Base-by-base conservation (phyloP, 352 stramenopile genomes). In the Phytophthora megakarya region DNA sequence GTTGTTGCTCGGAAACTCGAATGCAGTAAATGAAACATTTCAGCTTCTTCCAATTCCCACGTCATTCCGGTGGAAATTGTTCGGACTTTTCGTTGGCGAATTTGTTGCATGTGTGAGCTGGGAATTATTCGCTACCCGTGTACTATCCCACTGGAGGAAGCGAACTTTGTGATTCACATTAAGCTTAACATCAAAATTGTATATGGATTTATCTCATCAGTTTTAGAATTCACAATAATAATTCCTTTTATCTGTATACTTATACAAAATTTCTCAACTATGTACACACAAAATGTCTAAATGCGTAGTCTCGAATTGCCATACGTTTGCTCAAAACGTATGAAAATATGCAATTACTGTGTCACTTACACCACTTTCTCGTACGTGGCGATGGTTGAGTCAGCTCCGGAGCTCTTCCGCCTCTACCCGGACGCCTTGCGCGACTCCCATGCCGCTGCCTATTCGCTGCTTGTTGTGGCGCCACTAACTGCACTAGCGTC, bases 381-480 rank as follows among this genome's bases (percentile, higher is more conserved):
- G 40, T 50, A 67, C 15, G 30, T 50, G 19, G 44, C 45, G 32
- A 35, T 32, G 37, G 35, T 21, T 18, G 33, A 26, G 35, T 43
- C 66, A 55, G 15, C 59, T 61, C 61, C 65, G 18, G 64, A 68
- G 53, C 72, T 85, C 57, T 81, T 78, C 57, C 61, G 48, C 39
- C 64, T 86, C 48, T 78, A 72, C 54, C 73, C 73, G 15, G 76
- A 85, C 48, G 80, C 82, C 28, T 43, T 79, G 18, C 65, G 77
- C 16, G 77, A 88, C 63, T 75, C 73, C 33, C 55, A 74, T 37
- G 39, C 70, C 13, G 77, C 79, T 5, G 70, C 60, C 8, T 88
- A 85, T 30, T 48, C 68, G 39, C 67, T 90, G 30, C 51, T 86
- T 22, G 64, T 89, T 0, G 71, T 89, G 40, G 69, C 69, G 6